phyloP scores from a whole-genome alignment of 2,329 filamentous ascomycete genomes.

The Celoporthe dispersa region DNA sequence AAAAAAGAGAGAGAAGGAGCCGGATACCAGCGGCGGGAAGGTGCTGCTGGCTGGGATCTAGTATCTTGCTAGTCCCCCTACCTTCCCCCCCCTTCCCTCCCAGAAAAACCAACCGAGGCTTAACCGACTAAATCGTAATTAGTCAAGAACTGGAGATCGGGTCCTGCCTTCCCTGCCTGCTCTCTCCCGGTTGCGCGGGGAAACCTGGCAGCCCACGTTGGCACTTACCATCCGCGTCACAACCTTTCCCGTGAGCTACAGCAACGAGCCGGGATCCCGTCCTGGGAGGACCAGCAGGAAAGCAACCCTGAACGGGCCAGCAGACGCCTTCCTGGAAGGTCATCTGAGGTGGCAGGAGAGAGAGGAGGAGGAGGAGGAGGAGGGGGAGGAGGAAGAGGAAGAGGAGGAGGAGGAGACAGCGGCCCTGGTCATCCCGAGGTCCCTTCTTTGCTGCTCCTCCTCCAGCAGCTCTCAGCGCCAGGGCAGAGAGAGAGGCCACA shows the following conservation, averaged over 20 bases:
- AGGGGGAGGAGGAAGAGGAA: no score
- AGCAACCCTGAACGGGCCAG: neutral
- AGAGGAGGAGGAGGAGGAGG: neutral
- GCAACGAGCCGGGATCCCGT: no score
- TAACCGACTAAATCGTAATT: neutral
- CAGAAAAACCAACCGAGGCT: conserved; percentile 1
- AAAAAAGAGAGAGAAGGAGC: no score
- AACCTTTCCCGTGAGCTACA: no score
- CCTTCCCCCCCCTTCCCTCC: no score
- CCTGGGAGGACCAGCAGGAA: no score
- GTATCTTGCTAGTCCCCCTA: no score
- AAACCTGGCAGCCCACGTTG: neutral
- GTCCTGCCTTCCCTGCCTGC: neutral
- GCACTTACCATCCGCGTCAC: neutral
- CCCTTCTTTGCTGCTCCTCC: neutral
- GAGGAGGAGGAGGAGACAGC: neutral
- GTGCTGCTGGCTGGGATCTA: no score
- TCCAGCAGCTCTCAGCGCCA: neutral
- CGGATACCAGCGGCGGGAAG: no score
- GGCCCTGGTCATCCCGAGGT: no score
- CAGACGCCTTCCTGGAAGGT: neutral
- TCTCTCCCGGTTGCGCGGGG: neutral
- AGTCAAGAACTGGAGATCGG: neutral
- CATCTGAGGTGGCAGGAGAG: no score
- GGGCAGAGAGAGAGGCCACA: no score